phyloP scores from a whole-genome alignment of 1,284 basidiomycete genomes.

The Cystobasidium sp. region DNA sequence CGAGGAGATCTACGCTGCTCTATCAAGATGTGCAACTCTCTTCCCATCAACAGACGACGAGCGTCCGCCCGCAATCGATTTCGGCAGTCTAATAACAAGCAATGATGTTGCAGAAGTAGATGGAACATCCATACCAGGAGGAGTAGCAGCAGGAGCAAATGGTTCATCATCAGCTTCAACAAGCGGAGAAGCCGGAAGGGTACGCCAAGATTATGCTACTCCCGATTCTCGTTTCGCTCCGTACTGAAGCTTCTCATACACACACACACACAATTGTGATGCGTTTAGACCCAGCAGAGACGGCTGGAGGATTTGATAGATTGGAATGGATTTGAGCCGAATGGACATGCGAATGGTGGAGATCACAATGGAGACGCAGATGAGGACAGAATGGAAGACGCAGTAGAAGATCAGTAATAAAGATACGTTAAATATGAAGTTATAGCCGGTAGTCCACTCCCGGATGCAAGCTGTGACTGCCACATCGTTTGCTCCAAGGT shows the following conservation, averaged over 20 bases:
- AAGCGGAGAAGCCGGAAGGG: slow-evolving; percentile 29
- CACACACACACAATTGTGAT: neutral
- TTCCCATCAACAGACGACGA: slow-evolving; percentile 33
- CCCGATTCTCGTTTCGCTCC: slow-evolving; percentile 29
- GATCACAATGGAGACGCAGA: neutral
- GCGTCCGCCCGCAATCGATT: slow-evolving; percentile 1
- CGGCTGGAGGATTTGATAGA: slow-evolving; percentile 11
- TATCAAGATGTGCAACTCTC: slow-evolving; percentile 33
- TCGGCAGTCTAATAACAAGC: slow-evolving; percentile 15
- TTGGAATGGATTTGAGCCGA: slow-evolving; percentile 17
- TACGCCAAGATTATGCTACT: slow-evolving; percentile 39
- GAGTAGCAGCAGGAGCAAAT: neutral
- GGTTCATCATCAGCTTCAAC: neutral
- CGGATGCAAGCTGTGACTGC: no score
- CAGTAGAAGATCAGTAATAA: neutral
- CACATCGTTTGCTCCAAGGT: no score
- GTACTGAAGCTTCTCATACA: slow-evolving; percentile 11
- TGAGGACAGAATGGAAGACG: slow-evolving; percentile 7
- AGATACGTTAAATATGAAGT: neutral
- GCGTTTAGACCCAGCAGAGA: neutral
- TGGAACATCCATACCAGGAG: neutral
- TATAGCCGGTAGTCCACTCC: neutral
- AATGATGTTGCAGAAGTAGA: slow-evolving; percentile 12
- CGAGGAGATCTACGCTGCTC: slow-evolving; percentile 26
- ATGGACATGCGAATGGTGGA: neutral